Conservation (phyloP, 352 stramenopile species). For the Thalassiosira sp. region DNA sequence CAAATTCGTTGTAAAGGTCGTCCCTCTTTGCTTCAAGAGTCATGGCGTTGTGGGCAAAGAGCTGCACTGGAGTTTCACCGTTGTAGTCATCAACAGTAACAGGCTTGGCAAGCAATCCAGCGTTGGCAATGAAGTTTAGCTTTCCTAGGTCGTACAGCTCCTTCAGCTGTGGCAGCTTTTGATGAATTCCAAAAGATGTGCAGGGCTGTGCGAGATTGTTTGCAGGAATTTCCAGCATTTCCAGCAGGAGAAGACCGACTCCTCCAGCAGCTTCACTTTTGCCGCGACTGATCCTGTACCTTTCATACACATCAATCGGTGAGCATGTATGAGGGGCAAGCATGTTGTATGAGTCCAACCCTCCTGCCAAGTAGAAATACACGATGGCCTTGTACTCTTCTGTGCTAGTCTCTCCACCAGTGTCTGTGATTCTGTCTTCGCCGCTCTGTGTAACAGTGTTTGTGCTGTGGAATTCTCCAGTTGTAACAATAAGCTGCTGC, state of each 20-base stretch:
- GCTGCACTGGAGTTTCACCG: slow-evolving; percentile 34
- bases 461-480: slow-evolving; percentile 73
- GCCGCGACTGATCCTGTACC: slow-evolving; percentile 40
- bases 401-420: not conserved
- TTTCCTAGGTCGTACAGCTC: slow-evolving; percentile 66
- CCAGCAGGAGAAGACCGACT: slow-evolving; percentile 31
- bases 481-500: slow-evolving; percentile 59
- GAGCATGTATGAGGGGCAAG: slow-evolving; percentile 68
- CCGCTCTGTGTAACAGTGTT: slow-evolving; percentile 43
- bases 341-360: slow-evolving; percentile 71
- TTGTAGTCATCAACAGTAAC: slow-evolving; percentile 50
- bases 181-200: slow-evolving; percentile 66
- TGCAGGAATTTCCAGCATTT: slow-evolving; percentile 29
- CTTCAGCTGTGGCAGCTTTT: slow-evolving; percentile 56
- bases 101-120: slow-evolving; percentile 64
- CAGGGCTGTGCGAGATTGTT: slow-evolving; percentile 60
- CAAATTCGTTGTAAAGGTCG: slow-evolving; percentile 38
- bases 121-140: slow-evolving; percentile 70
- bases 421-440: slow-evolving; percentile 14
- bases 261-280: slow-evolving; percentile 36
- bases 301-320: slow-evolving; percentile 52
- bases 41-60: slow-evolving; percentile 73
- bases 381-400: slow-evolving; percentile 74
- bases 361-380: slow-evolving; percentile 69
- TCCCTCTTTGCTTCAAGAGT: slow-evolving; percentile 26